Evolutionary conservation across 2,329 filamentous ascomycete species (phyloP), one percentile per base, ranked within the genome.

Genomic region (Fusarium verrucosum): DNA sequence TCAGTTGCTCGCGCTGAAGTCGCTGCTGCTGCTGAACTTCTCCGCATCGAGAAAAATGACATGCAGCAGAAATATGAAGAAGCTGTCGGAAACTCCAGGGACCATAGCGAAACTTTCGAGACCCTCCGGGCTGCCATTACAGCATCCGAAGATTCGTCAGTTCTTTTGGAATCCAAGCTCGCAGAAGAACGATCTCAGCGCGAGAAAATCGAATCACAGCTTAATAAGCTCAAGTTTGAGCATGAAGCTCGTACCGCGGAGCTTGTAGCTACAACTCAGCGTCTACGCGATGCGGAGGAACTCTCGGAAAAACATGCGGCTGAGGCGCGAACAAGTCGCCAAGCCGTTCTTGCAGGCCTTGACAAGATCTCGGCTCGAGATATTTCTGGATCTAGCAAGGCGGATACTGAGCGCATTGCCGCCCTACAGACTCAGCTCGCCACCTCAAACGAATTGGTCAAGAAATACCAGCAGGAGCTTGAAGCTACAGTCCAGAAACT

Each of bases 31-130:
- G 81, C 91, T 37, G 88, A 92, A 68, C 80, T 97, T 57, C 80
- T 97, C n/a, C 84, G 85, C 51, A 85, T 96, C n/a, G 94, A 98
- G 74, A 96, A 95, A 76, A 86, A 89, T 4, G 92, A 96, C 65
- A 77, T 97, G 14, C 83, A 85, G 50, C 80, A 81, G 30, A 91
- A 89, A 73, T 87, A 92, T 52, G 83, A 90, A 17, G 89, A 91
- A 32, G 85, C 85, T 5, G 76, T 88, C 2, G 83, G 84, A n/a
- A 88, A 85, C 50, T 85, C 89, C 1, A 87, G 88, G 72, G 91
- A 89, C 50, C 89, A 93, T 70, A 83, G 83, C 11, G 82, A 87
- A 16, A 89, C 92, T 7, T 87, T 99, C 43, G 85, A 86, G 28
- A 88, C 91, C 4, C 82, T 99, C 37, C 87, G 90, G 32, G 87